Evolutionary conservation across 2,329 filamentous ascomycete genomes (phyloP).

Genomic region (Alternaria metachromatica): DNA sequence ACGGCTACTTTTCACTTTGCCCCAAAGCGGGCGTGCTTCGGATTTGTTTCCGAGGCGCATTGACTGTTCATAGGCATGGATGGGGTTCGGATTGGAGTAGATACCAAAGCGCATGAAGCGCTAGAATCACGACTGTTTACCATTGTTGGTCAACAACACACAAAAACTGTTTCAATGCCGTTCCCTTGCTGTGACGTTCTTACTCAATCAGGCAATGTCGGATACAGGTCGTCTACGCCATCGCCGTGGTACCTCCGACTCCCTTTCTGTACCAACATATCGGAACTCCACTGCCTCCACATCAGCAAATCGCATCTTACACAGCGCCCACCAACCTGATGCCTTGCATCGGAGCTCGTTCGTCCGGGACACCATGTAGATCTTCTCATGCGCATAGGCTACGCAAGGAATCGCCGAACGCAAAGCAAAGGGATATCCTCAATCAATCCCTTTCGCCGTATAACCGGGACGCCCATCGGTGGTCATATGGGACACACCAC

Average conservation of each 20-base stretch:
- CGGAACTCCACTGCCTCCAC: neutral
- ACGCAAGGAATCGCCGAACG: neutral
- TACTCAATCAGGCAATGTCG: neutral
- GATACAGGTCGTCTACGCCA: neutral
- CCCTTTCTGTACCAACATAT: neutral
- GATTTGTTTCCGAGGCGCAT: neutral
- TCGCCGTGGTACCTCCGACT: neutral
- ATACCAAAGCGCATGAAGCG: constrained; percentile 29
- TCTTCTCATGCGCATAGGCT: neutral
- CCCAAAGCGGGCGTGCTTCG: neutral
- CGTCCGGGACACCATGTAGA: neutral
- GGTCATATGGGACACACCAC: neutral
- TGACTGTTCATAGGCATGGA: constrained; percentile 10
- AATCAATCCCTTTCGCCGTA: neutral
- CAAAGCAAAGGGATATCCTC: neutral
- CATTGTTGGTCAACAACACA: constrained; percentile 7
- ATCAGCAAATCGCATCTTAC: neutral
- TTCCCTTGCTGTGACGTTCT: neutral
- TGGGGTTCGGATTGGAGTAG: constrained; percentile 17
- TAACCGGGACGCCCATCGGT: neutral
- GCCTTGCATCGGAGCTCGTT: neutral
- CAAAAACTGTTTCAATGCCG: neutral
- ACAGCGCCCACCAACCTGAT: neutral
- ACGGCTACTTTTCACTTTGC: constrained; percentile 16
- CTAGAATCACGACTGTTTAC: constrained; percentile 24